phyloP scores from a whole-genome alignment of 306 rosid species.

The Quercus parvula region DNA sequence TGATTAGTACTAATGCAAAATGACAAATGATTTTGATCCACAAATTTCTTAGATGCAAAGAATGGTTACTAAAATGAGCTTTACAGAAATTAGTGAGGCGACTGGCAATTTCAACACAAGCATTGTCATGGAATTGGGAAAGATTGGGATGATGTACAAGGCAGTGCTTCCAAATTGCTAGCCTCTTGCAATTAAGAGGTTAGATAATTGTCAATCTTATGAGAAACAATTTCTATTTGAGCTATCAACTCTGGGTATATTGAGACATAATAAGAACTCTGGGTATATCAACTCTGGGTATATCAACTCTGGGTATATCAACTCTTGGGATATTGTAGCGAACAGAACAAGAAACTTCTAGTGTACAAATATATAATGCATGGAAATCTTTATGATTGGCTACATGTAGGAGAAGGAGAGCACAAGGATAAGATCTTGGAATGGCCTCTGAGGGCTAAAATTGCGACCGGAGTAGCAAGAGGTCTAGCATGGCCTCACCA shows the following conservation, averaged over 20 bases:
- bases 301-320: not conserved
- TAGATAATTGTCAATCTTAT: not conserved
- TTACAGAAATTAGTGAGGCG: not conserved
- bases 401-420: not conserved
- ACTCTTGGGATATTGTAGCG: too few species aligned
- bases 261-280: too few species aligned
- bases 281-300: not conserved
- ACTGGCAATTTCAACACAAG: not conserved
- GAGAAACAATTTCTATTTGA: not conserved
- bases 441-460: not conserved
- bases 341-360: accelerated
- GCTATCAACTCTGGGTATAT: not conserved
- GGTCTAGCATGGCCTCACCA: too few species aligned
- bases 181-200: not conserved
- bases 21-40: too few species aligned
- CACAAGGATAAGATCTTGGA: not conserved
- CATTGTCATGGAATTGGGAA: not conserved
- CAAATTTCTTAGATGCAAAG: too few species aligned
- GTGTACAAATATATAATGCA: not conserved
- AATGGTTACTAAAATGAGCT: too few species aligned
- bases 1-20: too few species aligned
- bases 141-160: not conserved
- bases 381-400: not conserved
- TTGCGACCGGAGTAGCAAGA: too few species aligned
- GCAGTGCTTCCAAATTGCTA: not conserved